Evolutionary conservation across 805 yeast genomes (phyloP), one percentile per base, ranked within the genome.

Genomic region (Yamadazyma akitaensis): DNA sequence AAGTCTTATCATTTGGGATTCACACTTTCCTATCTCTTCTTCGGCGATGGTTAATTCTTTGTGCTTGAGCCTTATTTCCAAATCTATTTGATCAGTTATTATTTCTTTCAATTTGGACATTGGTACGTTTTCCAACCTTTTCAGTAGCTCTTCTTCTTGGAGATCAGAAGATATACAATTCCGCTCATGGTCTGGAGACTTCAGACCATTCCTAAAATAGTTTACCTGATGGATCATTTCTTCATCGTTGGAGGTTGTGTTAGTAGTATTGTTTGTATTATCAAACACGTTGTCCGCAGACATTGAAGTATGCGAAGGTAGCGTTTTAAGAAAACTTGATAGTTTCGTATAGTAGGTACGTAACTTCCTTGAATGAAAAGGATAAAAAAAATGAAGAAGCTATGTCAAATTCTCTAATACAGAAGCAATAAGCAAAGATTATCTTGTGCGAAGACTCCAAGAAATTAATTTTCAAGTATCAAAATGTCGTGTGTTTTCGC

Each of bases 21-120:
- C 82, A 30, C 82, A 78, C 51, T 79, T 79, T 12, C 75, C 72
- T 1, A 81, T 69, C 53, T 82, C 87, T 35, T 72, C 71, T 44
- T 79, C 76, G 1, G 81, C 68, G 17, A 73, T 59, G 33, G 70
- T 65, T 38, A 75, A 58, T 58, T 84, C 87, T 47, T 76, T 72
- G 60, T 82, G 84, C 45, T 80, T 82, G 42, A 83, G 62, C 25
- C 84, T 56, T 11, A 82, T 79, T 53, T 82, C 87, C 38, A 82
- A 57, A 57, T 82, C 84, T 16, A 82, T 64, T 52, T 80, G 81
- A 48, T 76, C 67, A 42, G 67, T 60, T 37, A 73, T 58, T 32
- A 68, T 61, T 39, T 64, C 65, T 52, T 63, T 59, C 61, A 64
- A 43, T 43, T 62, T 58, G 8, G 58, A 60, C 10, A 56, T 40